These are phyloP conservation scores for Nitzschia sp. DNA, from an alignment of 108 stramenopile species.

Conservation along the genomic window DNA sequence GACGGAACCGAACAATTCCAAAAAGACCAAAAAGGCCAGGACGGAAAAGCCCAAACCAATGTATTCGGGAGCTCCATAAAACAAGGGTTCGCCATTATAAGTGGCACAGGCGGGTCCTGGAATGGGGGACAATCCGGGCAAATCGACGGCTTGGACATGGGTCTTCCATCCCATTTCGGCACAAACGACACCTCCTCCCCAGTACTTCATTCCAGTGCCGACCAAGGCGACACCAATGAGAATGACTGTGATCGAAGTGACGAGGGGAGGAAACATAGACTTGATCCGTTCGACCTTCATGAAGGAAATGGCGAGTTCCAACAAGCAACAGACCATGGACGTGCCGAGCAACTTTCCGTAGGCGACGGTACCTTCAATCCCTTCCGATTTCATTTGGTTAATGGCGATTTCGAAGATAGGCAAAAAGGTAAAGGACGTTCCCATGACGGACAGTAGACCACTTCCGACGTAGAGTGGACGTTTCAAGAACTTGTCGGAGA, in stretches of 20 bases:
- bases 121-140: constrained; percentile 23
- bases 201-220: constrained; percentile 86
- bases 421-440: constrained; percentile 78
- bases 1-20: constrained; percentile 53
- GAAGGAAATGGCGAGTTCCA: constrained; percentile 60
- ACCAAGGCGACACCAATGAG: constrained; percentile 79
- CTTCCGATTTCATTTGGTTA: constrained; percentile 53
- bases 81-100: constrained; percentile 34
- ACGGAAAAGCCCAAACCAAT: constrained; percentile 65
- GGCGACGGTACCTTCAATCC: constrained; percentile 55
- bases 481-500: constrained; percentile 52
- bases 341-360: constrained; percentile 84
- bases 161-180: constrained; percentile 76
- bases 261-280: constrained; percentile 73
- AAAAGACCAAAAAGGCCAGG: constrained; percentile 47
- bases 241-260: constrained; percentile 71
- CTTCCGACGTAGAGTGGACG: constrained; percentile 55
- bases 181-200: constrained; percentile 85
- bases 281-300: constrained; percentile 45
- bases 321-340: constrained; percentile 59
- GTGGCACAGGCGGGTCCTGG: constrained; percentile 46
- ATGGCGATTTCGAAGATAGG: constrained; percentile 83
- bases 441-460: constrained; percentile 79
- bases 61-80: constrained; percentile 60
- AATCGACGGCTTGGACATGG: constrained; percentile 36